Evolutionary conservation across 768 basidiomycete species (phyloP), one percentile per base, ranked within the genome.

Genomic region (Termitomyces sp.): DNA sequence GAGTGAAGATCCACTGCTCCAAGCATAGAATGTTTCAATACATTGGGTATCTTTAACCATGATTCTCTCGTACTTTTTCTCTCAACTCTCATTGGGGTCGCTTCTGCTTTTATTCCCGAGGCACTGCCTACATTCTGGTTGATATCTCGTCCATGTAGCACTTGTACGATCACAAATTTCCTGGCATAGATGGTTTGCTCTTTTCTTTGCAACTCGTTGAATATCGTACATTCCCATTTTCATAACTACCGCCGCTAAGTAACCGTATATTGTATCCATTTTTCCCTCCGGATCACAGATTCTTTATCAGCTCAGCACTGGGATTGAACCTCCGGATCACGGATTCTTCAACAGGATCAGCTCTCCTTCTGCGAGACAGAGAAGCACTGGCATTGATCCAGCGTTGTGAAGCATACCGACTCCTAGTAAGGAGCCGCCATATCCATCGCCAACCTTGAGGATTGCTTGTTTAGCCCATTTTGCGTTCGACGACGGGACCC

Each of bases 381-480:
- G 67, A 1, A 95, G 67, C 1, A 82, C 68, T 2, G 71, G 66
- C 17, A 64, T 63, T 38, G 68, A 74, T 34, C 55, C 65, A 3
- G 51, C 56, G 24, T 65, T 61, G 51, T 68, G 66, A 32, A 88
- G 64, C 11, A 72, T 73, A 1, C 85, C 85, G 19, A 92, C 85
- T 10, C 94, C 94, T 28, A 97, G 66, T 55, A 97, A 68, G 1
- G 88, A 81, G 0, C 95, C 93, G 14, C 82, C 80, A 19, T 75
- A 71, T 2, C 82, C 85, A 55, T 84, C 85, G 14, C 82, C 84
- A 11, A 93, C 77, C 60, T 81, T 80, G n/a, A 97, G 71, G 24
- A 97, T 84, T 1, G 86, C 79, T 66, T 97, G 94, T 64, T 85
- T 88, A 10, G 88, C 90, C 77, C 78, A 84, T 48, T 75, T 76